Base-by-base conservation (phyloP, 2,329 filamentous ascomycete genomes). In the Exserohilum rostratum region DNA sequence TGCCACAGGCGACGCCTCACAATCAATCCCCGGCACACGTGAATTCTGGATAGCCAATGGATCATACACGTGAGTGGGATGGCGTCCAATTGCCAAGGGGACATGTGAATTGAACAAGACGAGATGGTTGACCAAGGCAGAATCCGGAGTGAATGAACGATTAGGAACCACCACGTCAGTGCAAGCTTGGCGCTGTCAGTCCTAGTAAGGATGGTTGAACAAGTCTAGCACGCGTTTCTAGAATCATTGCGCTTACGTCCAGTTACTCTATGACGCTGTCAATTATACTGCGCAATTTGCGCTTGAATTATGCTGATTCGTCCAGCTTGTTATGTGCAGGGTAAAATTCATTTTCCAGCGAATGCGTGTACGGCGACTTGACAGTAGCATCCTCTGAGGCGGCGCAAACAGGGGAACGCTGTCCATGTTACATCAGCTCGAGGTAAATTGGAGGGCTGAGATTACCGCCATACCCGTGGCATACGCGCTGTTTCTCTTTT, bases 1-100 rank as follows among this genome's bases (percentile, higher is more conserved):
- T 46, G 46, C 33, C 47, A 38, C 17, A 22, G 15, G 25, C 18
- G 44, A 27, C 42, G 10, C 40, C 52, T 39, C 20, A 11, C 22
- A 57, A 30, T 63, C 60, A 61, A 62, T 55, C 33, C n/a, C 15
- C 20, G 39, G 27, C 27, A 57, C 47, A 63, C 57, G 56, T 60
- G 63, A 63, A 47, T 25, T 38, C 15, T 7, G 27, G 37, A 30
- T 10, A 53, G n/a, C 58, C 56, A 61, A 61, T 61, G 18, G 46
- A 59, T 20, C 13, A 20, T n/a, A 59, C 64, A 66, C 62, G 61
- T 64, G 66, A 61, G 59, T 46, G 9, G 11, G 29, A 25, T 22
- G 27, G 27, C 37, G 30, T 12, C 51, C 54, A 55, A 52, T 53
- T n/a, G 42, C 17, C 13, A 34, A 7, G 9, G 22, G 48, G 51